These are phyloP conservation scores for Monosporozyma unispora DNA, from an alignment of 805 yeast species.

Conservation along the genomic window DNA sequence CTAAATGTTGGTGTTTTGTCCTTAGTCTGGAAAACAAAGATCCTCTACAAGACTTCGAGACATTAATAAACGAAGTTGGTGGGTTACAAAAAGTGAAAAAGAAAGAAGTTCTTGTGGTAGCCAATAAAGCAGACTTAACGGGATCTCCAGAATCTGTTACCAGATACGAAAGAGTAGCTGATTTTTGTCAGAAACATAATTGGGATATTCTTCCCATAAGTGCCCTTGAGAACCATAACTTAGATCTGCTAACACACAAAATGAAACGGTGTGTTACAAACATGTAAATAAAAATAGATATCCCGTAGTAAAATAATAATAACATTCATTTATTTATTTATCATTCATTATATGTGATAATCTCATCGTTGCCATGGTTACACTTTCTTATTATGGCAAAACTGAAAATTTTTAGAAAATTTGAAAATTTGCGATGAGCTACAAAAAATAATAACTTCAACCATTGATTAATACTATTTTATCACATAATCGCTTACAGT, in stretches of 20 bases:
- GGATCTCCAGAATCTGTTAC: slow-evolving; percentile 18
- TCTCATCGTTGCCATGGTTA: not conserved
- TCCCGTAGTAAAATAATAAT: not conserved
- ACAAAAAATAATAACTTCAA: not conserved
- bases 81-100: slow-evolving; percentile 51
- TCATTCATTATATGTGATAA: not conserved
- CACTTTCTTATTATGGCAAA: not conserved
- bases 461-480: not conserved
- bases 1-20: slow-evolving; percentile 83
- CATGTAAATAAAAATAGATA: not conserved
- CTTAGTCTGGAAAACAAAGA: slow-evolving; percentile 59
- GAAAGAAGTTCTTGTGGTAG: slow-evolving; percentile 67
- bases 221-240: slow-evolving; percentile 63
- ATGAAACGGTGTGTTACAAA: slow-evolving; percentile 47
- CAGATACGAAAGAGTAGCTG: slow-evolving; percentile 39
- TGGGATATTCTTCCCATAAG: slow-evolving; percentile 84
- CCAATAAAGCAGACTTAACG: slow-evolving; percentile 87
- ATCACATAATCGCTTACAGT: not conserved
- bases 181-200: slow-evolving; percentile 33
- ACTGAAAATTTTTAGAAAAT: slow-evolving; percentile 1
- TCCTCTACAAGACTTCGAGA: slow-evolving; percentile 58
- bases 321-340: not conserved
- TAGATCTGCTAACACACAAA: slow-evolving; percentile 56
- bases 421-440: slow-evolving; percentile 19
- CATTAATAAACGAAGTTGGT: slow-evolving; percentile 56